phyloP scores from a whole-genome alignment of 768 basidiomycete species.

The Tephrocybe sp. region DNA sequence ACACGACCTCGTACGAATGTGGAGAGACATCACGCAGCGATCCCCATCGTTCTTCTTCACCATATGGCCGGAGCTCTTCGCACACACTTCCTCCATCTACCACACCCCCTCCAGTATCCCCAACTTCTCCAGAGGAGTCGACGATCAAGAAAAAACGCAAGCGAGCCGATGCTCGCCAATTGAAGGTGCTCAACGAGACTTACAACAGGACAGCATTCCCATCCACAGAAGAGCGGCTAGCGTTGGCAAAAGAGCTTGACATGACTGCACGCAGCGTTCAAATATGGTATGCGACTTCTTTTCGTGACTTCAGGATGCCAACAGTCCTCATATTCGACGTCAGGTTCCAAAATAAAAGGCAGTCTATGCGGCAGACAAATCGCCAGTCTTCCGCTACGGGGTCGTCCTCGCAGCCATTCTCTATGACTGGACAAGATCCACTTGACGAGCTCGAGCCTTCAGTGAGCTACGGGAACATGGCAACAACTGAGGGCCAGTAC shows the following conservation, averaged over 20 bases:
- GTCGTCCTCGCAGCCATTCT: slow-evolving; percentile 47
- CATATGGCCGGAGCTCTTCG: slow-evolving; percentile 41
- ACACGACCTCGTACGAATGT: slow-evolving; percentile 31
- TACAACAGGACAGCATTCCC: slow-evolving; percentile 84
- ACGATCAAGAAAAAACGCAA: slow-evolving; percentile 86
- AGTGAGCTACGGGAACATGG: slow-evolving; percentile 33
- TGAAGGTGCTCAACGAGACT: slow-evolving; percentile 79
- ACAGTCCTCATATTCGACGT: slow-evolving; percentile 21
- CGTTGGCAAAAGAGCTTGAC: slow-evolving; percentile 71
- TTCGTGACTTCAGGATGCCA: slow-evolving; percentile 9
- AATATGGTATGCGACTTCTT: slow-evolving; percentile 60
- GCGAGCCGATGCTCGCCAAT: slow-evolving; percentile 77
- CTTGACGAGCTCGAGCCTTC: slow-evolving; percentile 39
- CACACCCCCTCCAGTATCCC: slow-evolving; percentile 50
- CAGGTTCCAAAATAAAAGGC: slow-evolving; percentile 89
- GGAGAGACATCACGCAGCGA: slow-evolving; percentile 31
- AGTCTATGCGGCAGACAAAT: slow-evolving; percentile 78
- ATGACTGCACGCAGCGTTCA: slow-evolving; percentile 87
- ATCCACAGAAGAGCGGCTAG: slow-evolving; percentile 82
- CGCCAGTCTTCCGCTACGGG: slow-evolving; percentile 56
- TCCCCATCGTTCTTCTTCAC: slow-evolving; percentile 42
- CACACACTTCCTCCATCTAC: slow-evolving; percentile 41
- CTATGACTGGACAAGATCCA: slow-evolving; percentile 37
- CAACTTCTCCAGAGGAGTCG: slow-evolving; percentile 57
- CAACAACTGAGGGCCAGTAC: slow-evolving; percentile 35